phyloP scores from a whole-genome alignment of 768 basidiomycete genomes.

The Boletus subcaerulescens region DNA sequence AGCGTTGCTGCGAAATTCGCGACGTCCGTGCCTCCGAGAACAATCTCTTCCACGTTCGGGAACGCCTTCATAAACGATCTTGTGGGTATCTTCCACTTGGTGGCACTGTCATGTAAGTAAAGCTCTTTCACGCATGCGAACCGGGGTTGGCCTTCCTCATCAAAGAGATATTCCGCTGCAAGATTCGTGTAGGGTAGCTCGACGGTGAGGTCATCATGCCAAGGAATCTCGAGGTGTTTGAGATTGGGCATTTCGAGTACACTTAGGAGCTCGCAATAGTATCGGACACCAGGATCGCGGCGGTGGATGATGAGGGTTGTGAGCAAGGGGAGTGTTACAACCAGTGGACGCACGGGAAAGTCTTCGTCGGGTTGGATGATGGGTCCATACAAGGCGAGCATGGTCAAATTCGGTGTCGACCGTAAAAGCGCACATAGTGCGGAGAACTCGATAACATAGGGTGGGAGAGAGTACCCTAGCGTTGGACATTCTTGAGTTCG shows the following conservation, averaged over 20 bases:
- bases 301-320: conserved; percentile 18
- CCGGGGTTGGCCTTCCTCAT: conserved; percentile 2
- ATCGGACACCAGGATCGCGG: conserved; percentile 11
- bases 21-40: conserved; percentile 13
- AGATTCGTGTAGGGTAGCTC: conserved; percentile 6
- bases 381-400: conserved; percentile 13
- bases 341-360: not conserved
- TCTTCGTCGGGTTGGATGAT: conserved; percentile 14
- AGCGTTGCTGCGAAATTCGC: conserved; percentile 10
- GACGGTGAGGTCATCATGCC: conserved; percentile 14
- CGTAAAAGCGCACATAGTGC: conserved; percentile 11
- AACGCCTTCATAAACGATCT: conserved; percentile 17
- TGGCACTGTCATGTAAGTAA: conserved; percentile 10
- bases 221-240: conserved; percentile 15
- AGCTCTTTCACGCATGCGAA: conserved; percentile 11
- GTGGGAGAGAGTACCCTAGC: conserved; percentile 3
- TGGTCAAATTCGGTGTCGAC: conserved; percentile 5
- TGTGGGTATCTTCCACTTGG: conserved; percentile 10
- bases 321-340: conserved; percentile 4
- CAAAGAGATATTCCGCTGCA: not conserved
- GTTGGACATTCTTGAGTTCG: conserved; percentile 10
- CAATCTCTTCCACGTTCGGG: conserved; percentile 12
- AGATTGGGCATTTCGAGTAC: conserved; percentile 9
- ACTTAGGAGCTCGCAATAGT: conserved; percentile 12
- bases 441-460: conserved; percentile 16